Conservation (phyloP, 2,329 filamentous ascomycete species). For the Curvularia hawaiiensis region DNA sequence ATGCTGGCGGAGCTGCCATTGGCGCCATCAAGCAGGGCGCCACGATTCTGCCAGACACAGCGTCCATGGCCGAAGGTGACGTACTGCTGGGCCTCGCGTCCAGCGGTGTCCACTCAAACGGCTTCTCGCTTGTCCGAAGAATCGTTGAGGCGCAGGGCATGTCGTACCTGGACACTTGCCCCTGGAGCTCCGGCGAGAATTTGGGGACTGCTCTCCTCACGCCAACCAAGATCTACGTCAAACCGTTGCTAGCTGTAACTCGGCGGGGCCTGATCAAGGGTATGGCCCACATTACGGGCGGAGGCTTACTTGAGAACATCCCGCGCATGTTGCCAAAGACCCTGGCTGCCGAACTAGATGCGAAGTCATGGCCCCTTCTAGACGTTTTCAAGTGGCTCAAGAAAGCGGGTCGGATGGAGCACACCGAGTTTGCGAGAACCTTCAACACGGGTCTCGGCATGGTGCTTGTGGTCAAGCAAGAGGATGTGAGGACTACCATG, state of each 20-base stretch:
- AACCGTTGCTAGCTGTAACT: conserved; percentile 70
- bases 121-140: conserved; percentile 93
- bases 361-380: conserved; percentile 74
- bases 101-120: conserved; percentile 91
- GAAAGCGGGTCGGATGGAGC: conserved; percentile 69
- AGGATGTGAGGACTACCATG: conserved; percentile 65
- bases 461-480: conserved; percentile 78
- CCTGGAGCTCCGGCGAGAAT: conserved; percentile 70
- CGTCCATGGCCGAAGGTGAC: conserved; percentile 80
- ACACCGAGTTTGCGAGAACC: conserved; percentile 83
- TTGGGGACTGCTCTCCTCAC: conserved; percentile 82
- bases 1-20: conserved; percentile 87
- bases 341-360: conserved; percentile 82
- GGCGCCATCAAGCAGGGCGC: conserved; percentile 74
- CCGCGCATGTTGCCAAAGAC: conserved; percentile 85
- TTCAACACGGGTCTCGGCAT: conserved; percentile 97
- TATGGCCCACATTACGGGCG: conserved; percentile 95
- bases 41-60: conserved; percentile 74
- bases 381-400: conserved; percentile 89
- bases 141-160: conserved; percentile 78
- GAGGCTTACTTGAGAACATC: conserved; percentile 90
- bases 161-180: conserved; percentile 71
- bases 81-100: conserved; percentile 85
- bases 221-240: conserved; percentile 94
- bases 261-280: conserved; percentile 76